Conservation (phyloP, 2,329 filamentous ascomycete species). For the Colletotrichum sp. region DNA sequence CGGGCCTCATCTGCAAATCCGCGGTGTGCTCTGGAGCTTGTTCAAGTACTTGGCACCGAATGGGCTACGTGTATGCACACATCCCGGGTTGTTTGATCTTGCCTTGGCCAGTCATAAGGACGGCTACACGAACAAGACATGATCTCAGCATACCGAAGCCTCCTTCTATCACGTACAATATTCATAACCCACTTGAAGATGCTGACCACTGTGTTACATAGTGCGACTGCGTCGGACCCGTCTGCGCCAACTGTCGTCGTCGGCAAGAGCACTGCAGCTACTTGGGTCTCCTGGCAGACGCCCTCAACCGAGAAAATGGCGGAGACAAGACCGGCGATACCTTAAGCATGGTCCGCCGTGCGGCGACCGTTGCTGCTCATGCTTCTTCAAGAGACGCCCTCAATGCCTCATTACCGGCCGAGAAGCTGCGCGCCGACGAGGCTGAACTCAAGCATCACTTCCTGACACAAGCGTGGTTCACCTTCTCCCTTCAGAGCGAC, state of each 20-base stretch:
- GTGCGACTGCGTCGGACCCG: slow-evolving; percentile 21
- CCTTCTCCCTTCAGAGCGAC: slow-evolving; percentile 15
- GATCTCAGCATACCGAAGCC: background rate
- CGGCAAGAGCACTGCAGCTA: slow-evolving; percentile 23
- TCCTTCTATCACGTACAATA: background rate
- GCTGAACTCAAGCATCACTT: slow-evolving; percentile 23
- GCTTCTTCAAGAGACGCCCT: slow-evolving; percentile 17
- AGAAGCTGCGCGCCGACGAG: slow-evolving; percentile 20
- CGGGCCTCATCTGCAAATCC: background rate
- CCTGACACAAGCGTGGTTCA: slow-evolving; percentile 21
- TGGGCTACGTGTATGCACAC: background rate
- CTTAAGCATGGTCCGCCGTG: slow-evolving; percentile 15
- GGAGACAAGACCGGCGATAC: background rate
- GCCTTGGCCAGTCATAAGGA: background rate
- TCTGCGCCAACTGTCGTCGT: slow-evolving; percentile 20
- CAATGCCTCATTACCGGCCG: slow-evolving; percentile 13
- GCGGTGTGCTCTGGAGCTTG: background rate
- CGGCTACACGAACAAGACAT: background rate
- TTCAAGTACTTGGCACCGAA: background rate
- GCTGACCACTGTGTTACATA: background rate
- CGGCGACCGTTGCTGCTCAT: slow-evolving; percentile 18
- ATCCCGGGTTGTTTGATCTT: background rate
- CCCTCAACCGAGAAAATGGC: slow-evolving; percentile 20
- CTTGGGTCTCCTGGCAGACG: slow-evolving; percentile 17
- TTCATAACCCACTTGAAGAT: background rate